Percentiles rank a stretch among this genome's conserved stretches.
Conservation (phyloP, 2,329 filamentous ascomycete genomes). For the Fusarium goolgardi region DNA sequence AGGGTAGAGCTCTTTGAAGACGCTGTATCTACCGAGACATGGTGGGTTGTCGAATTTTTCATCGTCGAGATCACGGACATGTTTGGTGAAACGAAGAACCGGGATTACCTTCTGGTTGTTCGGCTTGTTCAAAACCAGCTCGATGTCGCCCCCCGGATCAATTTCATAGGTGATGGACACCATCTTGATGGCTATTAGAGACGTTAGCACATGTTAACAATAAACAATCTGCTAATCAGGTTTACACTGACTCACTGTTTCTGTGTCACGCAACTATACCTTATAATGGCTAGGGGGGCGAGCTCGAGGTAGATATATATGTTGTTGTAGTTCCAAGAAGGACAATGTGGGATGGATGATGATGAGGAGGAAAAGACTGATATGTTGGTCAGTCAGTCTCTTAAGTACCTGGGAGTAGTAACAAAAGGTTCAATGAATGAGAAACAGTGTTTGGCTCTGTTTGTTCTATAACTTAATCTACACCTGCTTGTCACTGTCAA, state of each 20-base stretch:
- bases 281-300: not conserved
- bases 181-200: not conserved
- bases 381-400: not conserved
- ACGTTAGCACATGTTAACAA: not conserved
- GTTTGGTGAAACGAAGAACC: not conserved
- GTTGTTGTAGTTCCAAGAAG: not conserved
- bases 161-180: not conserved
- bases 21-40: not conserved
- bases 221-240: not conserved
- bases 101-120: not conserved
- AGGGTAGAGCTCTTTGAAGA: not conserved
- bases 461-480: not conserved
- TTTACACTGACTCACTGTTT: not conserved
- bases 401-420: not conserved
- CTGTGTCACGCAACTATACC: not conserved
- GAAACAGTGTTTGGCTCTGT: not conserved
- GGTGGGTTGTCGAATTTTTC: rapidly evolving
- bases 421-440: not conserved
- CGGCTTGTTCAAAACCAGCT: not conserved
- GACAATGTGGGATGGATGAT: no score
- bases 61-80: not conserved
- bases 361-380: no score
- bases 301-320: not conserved
- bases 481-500: not conserved
- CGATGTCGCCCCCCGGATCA: not conserved